Percentiles rank a stretch among this genome's conserved stretches.
Conservation (phyloP, 2,329 filamentous ascomycete genomes). For the Waltergamsia citrina region DNA sequence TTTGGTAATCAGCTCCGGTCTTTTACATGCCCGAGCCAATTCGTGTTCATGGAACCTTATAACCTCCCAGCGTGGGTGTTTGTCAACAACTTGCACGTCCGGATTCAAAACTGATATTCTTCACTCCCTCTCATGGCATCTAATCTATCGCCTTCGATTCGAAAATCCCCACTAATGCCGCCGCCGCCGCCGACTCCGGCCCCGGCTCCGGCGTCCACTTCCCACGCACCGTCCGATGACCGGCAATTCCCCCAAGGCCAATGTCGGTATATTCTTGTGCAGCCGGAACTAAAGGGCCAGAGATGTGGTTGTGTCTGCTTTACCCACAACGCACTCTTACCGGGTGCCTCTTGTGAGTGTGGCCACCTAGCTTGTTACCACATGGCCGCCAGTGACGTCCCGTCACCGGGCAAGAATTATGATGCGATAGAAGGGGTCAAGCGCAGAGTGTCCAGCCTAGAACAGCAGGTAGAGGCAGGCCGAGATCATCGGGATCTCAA, state of each 20-base stretch:
- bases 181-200: slow-evolving; percentile 26
- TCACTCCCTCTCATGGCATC: no score
- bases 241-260: slow-evolving; percentile 41
- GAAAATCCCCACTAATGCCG: slow-evolving; percentile 26
- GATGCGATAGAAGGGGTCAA: slow-evolving; percentile 14
- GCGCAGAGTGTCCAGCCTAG: slow-evolving; percentile 4
- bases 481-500: slow-evolving; percentile 26
- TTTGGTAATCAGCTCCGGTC: no score
- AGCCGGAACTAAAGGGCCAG: slow-evolving; percentile 46
- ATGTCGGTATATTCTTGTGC: slow-evolving; percentile 48
- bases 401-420: slow-evolving; percentile 39
- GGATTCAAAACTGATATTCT: no score
- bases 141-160: no score
- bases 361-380: slow-evolving; percentile 53
- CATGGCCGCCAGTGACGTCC: slow-evolving; percentile 33
- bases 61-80: no score
- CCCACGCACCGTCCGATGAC: slow-evolving; percentile 32
- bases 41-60: no score
- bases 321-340: slow-evolving; percentile 40
- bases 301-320: slow-evolving; percentile 51
- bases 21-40: no score
- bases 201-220: slow-evolving; percentile 19
- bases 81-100: no score
- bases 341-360: slow-evolving; percentile 46
- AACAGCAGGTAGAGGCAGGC: slow-evolving; percentile 6